phyloP scores from a whole-genome alignment of 148 eudicot species.

The Heliamphora exappendiculata region DNA sequence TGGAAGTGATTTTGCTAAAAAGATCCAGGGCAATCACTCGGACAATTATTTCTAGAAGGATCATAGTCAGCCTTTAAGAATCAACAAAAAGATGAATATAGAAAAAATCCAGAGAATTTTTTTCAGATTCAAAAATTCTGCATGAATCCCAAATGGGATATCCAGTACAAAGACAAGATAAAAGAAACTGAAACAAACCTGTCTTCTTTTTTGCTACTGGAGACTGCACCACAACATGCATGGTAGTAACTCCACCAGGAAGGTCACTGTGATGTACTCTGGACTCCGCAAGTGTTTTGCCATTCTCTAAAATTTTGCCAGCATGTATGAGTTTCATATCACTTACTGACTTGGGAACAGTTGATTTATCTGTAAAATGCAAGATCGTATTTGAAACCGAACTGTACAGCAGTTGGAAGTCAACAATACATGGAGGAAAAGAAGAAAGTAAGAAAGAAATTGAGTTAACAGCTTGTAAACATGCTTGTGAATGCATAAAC shows the following conservation, averaged over 20 bases:
- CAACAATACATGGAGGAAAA: neutral
- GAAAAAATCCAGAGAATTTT: neutral
- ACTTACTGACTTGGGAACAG: conserved; percentile 31
- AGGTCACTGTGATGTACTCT: conserved; percentile 26
- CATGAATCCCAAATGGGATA: neutral
- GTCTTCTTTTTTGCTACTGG: conserved; percentile 33
- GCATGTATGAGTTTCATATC: conserved; percentile 45
- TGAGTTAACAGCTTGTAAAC: too few species aligned
- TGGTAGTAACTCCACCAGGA: conserved; percentile 32
- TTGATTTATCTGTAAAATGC: conserved; percentile 32
- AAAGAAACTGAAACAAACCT: conserved; percentile 21
- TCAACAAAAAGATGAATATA: neutral
- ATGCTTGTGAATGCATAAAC: neutral
- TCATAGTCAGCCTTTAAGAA: neutral
- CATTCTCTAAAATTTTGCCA: conserved; percentile 42
- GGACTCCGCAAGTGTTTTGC: conserved; percentile 38
- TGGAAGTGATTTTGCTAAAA: too few species aligned
- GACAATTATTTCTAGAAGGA: too few species aligned
- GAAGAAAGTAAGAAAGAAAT: neutral
- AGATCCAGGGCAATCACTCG: too few species aligned
- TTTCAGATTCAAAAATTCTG: neutral
- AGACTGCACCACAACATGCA: conserved; percentile 50
- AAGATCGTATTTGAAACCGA: neutral
- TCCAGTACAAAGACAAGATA: neutral
- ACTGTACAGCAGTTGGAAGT: neutral